Base-by-base conservation (phyloP, 2,329 filamentous ascomycete species). In the Pseudogymnoascus sp. region DNA sequence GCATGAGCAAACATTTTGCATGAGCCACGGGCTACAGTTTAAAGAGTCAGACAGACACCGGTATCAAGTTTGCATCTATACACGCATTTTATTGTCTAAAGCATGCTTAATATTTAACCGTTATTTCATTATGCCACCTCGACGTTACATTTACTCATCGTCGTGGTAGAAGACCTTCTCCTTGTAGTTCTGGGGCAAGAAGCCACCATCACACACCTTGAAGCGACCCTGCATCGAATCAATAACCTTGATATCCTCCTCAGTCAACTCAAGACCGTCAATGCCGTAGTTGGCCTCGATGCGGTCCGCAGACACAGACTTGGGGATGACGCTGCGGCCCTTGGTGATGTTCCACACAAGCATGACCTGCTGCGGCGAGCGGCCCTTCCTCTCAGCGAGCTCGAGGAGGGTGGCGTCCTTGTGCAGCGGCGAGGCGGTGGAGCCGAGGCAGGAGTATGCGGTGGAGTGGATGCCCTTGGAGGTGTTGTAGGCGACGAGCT, bases 241-340 rank as follows among this genome's bases (percentile, higher is more conserved):
- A 18, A 50, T 50, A 50, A 50, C 25, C 43, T 50, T 50, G 25
- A 50, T 50, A 30, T 50, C 43, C 43, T 50, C 43, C 43, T 50
- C 43, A 30, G 43, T 50, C 43, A 50, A 50, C 43, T 50, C 43
- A 50, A 50, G 43, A 9, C 43, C 43, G 9, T 50, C 43, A 50
- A 50, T 50, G 69, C 88, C 82, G 68, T 85, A 90, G 80, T 96
- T 95, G 64, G 78, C 82, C 75, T 88, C 79, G 69, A 96, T 91
- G 41, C 90, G 83, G 60, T 78, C 79, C 66, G 85, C 82, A 66
- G 83, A 91, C 62, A 92, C 88, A 59, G 83, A 88, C 82, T 96
- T 96, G 69, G 90, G 90, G 69, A 96, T 91, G 59, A 96, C 90
- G 66, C 84, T 88, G 79, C 87, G 90, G 62, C 88, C 90, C 71